Base-by-base conservation (phyloP, 371 early-diverging fungal genomes). In the Syncephalis plumigaleata region DNA sequence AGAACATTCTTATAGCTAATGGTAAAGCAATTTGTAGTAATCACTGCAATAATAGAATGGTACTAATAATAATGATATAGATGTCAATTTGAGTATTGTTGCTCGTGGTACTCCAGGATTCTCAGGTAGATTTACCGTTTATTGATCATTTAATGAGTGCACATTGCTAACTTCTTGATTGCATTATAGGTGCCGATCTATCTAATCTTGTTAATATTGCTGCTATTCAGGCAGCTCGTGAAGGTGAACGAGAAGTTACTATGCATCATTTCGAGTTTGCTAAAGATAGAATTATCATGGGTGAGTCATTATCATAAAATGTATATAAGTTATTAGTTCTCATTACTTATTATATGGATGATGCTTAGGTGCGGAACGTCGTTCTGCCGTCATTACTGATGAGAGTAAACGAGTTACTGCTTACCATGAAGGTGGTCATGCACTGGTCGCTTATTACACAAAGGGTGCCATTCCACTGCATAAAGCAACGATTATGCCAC, bases 361-460 rank as follows among this genome's bases (percentile, higher is more conserved):
- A n/a, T n/a, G n/a, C n/a, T n/a, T n/a, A 45, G 52, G 79, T n/a
- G 82, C 88, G 15, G 98, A 96, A 56, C 73, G 92, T 53, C 80
- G 79, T 56, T 81, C 83, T 16, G 91, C 92, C 2, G 83, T 91
- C 5, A 81, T 96, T 45, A 85, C 91, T 1, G 86, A 84, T 23
- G 81, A 90, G 45, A 77, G 70, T 56, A 89, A 87, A 54, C 67
- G 70, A 21, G 58, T 87, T 26, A 96, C 96, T 2, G 96, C 98
- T 1, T 97, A 92, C 56, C 98, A 98, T 58, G 98, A 98, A 63
- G 95, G 93, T 26, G 98, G 98, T 0, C 98, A 98, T 61, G 85
- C 98, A 0, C 66, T 98, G 27, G 92, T 91, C 2, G 96, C 96
- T 2, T 72, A 88, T 52, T 88, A 82, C 65, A 95, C 95, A n/a